Conservation (phyloP, 768 basidiomycete species). For the Pisolithus orientalis region DNA sequence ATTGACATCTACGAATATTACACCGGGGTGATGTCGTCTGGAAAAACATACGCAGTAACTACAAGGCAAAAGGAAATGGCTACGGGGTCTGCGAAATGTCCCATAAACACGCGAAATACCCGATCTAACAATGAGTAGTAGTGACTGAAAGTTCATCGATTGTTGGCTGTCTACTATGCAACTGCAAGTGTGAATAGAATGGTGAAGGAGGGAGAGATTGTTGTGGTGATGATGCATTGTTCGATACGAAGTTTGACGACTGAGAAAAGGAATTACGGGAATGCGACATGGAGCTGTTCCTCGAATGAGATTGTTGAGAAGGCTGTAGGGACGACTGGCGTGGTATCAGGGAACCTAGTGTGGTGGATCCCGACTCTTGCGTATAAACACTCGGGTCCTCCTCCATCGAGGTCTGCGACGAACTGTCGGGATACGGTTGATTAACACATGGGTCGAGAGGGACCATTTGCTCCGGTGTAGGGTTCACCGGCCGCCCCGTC, state of each 20-base stretch:
- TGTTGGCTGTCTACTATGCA: constrained; percentile 27
- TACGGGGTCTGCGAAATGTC: no score
- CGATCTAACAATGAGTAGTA: no score
- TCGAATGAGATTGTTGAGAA: constrained; percentile 23
- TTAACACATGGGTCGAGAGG: constrained; percentile 35
- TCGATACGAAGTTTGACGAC: constrained; percentile 7
- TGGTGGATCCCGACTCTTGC: constrained; percentile 30
- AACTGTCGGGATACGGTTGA: constrained; percentile 39
- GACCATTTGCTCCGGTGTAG: constrained; percentile 44
- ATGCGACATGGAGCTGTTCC: constrained; percentile 19
- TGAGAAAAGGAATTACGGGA: constrained; percentile 24
- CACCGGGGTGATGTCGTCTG: no score
- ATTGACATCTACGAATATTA: no score
- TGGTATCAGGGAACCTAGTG: constrained; percentile 28
- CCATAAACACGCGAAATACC: no score
- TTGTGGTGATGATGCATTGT: constrained; percentile 24
- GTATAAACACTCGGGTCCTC: constrained; percentile 24
- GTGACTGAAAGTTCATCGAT: constrained; percentile 20
- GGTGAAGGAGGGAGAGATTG: constrained; percentile 28
- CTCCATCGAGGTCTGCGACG: constrained; percentile 17
- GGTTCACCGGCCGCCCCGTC: constrained; percentile 39
- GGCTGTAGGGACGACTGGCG: constrained; percentile 28
- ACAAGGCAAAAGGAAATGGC: no score
- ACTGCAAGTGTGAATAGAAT: constrained; percentile 17
- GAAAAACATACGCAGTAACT: no score